These are phyloP conservation scores for Aspergillus texensis DNA, from an alignment of 2,329 filamentous ascomycete species.

Conservation along the genomic window DNA sequence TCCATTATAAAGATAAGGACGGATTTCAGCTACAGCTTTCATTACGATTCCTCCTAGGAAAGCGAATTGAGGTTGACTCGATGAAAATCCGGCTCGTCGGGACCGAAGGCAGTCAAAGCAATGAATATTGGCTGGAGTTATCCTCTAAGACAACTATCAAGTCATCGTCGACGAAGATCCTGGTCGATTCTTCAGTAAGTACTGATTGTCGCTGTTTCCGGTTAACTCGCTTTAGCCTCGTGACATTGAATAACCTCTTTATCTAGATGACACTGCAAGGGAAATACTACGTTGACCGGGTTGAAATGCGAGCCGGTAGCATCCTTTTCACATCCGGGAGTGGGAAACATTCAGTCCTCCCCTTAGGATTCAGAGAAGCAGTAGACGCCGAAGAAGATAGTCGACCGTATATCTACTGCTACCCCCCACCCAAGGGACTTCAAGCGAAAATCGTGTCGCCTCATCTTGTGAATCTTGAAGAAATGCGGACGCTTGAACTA, in stretches of 20 bases:
- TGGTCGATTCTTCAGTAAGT: slow-evolving; percentile 52
- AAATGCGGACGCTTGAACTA: slow-evolving; percentile 75
- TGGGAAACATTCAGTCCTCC: slow-evolving; percentile 32
- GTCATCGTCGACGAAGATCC: slow-evolving; percentile 57
- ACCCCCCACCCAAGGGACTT: slow-evolving; percentile 69
- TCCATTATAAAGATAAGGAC: slow-evolving; percentile 72
- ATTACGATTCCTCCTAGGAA: slow-evolving; percentile 72
- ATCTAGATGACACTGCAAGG: slow-evolving; percentile 57
- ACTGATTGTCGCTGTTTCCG: slow-evolving; percentile 19
- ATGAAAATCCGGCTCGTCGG: slow-evolving; percentile 66
- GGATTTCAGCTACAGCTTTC: slow-evolving; percentile 71
- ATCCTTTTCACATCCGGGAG: slow-evolving; percentile 40
- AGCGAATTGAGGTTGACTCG: slow-evolving; percentile 67
- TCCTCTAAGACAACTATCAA: slow-evolving; percentile 51
- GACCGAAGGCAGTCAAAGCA: slow-evolving; percentile 49
- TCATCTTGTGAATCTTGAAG: slow-evolving; percentile 75
- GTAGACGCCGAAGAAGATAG: slow-evolving; percentile 47
- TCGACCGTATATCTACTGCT: slow-evolving; percentile 69
- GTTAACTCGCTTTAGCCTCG: neutral
- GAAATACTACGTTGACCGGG: slow-evolving; percentile 72
- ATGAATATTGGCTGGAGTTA: slow-evolving; percentile 69
- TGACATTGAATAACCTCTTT: neutral
- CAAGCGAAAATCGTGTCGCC: slow-evolving; percentile 68
- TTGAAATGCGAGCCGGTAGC: slow-evolving; percentile 58
- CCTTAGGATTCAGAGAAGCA: slow-evolving; percentile 39